Evolutionary conservation across 148 eudicot species (phyloP).

Genomic region (Bassia scoparia): DNA sequence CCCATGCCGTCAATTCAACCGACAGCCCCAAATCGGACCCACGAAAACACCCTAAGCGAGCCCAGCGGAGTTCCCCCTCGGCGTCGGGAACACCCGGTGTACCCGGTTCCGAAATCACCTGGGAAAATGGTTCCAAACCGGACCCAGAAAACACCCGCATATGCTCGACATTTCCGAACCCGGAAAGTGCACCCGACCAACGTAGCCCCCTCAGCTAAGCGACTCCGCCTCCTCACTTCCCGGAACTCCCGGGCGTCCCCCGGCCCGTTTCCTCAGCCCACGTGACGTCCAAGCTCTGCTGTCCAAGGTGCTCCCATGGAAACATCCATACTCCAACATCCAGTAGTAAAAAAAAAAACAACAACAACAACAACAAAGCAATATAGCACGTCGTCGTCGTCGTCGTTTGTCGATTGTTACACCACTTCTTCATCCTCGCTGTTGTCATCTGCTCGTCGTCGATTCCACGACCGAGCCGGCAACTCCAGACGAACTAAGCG

Average conservation of each 20-base stretch:
- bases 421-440: conserved; percentile 25
- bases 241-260: conserved; percentile 56
- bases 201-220: conserved; percentile 68
- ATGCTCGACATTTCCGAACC: conserved; percentile 77
- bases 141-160: conserved; percentile 71
- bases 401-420: not conserved
- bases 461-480: conserved; percentile 30
- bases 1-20: not conserved
- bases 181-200: conserved; percentile 86
- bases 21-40: not conserved
- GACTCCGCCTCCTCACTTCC: conserved; percentile 71
- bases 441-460: conserved; percentile 17
- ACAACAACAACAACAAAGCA: not conserved
- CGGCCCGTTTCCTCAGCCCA: conserved; percentile 59
- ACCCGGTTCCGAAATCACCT: conserved; percentile 70
- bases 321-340: conserved; percentile 27
- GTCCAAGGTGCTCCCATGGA: conserved; percentile 79
- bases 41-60: conserved; percentile 12
- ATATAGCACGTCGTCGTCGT: not conserved
- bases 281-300: conserved; percentile 78
- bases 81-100: conserved; percentile 51
- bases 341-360: too few species aligned
- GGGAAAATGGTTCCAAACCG: conserved; percentile 92
- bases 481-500: conserved; percentile 54
- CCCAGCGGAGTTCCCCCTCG: conserved; percentile 12